Percentiles rank a stretch among this genome's conserved stretches.
Evolutionary conservation across 2,329 filamentous ascomycete species (phyloP).

Genomic region (Helicocarpus griseus): DNA sequence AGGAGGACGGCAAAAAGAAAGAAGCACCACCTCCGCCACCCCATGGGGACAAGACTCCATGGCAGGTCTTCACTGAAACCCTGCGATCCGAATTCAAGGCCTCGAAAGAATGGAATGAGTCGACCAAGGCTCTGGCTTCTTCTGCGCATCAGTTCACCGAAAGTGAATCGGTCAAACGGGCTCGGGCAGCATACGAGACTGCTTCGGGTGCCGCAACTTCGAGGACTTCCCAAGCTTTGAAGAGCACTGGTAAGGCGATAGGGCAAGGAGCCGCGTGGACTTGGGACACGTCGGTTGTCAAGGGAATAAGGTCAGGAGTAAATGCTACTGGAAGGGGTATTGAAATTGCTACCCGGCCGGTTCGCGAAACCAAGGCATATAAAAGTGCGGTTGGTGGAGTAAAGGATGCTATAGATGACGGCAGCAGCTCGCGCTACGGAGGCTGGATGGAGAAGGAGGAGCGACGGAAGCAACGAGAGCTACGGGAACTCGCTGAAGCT

Average conservation of each 20-base stretch:
- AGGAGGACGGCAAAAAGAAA: conserved; percentile 46
- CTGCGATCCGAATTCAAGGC: conserved; percentile 87
- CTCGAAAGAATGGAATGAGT: conserved; percentile 98
- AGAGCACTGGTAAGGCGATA: conserved; percentile 74
- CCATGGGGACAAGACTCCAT: conserved; percentile 95
- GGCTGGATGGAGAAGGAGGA: conserved; percentile 97
- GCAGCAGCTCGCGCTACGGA: conserved; percentile 89
- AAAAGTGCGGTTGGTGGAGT: conserved; percentile 60
- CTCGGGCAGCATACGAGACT: conserved; percentile 75
- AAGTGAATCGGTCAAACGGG: conserved; percentile 80
- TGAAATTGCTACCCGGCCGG: conserved; percentile 89
- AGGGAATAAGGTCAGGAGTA: conserved; percentile 78
- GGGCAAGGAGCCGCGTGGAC: conserved; percentile 92
- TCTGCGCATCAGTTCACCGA: conserved; percentile 86
- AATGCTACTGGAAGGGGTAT: conserved; percentile 76
- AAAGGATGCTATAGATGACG: conserved; percentile 93
- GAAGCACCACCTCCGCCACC: conserved; percentile 69
- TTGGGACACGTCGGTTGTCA: conserved; percentile 90
- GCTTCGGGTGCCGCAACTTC: conserved; percentile 74
- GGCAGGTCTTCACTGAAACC: conserved; percentile 98
- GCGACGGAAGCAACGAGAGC: conserved; percentile 66
- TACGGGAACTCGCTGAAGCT: conserved; percentile 55
- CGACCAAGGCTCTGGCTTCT: conserved; percentile 85
- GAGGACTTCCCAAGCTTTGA: conserved; percentile 69
- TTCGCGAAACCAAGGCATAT: conserved; percentile 88